Percentiles rank a stretch among this genome's conserved stretches.
Evolutionary conservation across 164 flowering plant genomes (phyloP).

Genomic region (Vitis amurensis): DNA sequence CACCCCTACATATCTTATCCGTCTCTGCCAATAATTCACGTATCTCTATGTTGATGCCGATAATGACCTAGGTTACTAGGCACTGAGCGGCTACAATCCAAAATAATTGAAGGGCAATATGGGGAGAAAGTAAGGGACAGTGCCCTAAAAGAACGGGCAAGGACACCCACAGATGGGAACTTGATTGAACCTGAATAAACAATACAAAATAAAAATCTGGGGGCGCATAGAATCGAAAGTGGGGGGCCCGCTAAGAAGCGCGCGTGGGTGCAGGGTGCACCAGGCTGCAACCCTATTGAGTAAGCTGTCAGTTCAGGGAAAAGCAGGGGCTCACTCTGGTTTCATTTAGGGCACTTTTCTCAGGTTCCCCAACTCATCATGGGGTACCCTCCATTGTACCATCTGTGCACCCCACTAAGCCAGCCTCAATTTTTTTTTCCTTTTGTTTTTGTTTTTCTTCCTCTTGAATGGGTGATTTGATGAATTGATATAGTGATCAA

Average conservation of each 20-base stretch:
- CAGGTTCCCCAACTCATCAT: constrained; percentile 7
- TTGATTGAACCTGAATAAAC: constrained; percentile 23
- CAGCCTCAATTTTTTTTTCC: constrained; percentile 11
- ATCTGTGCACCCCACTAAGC: constrained; percentile 31
- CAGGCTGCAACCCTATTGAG: constrained; percentile 11
- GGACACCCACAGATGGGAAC: constrained; percentile 32
- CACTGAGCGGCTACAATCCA: background rate
- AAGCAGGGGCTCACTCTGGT: background rate
- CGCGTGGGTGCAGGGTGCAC: constrained; percentile 26
- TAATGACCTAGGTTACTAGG: background rate
- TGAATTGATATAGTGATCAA: background rate
- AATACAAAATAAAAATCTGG: constrained; percentile 12
- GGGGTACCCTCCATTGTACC: constrained; percentile 14
- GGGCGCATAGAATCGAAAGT: constrained; percentile 20
- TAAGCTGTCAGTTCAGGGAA: constrained; percentile 20
- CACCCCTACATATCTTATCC: constrained; percentile 29
- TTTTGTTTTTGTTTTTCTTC: too few species aligned
- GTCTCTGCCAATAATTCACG: constrained; percentile 3
- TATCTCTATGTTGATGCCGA: constrained; percentile 11
- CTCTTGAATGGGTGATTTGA: background rate
- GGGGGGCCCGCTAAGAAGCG: constrained; percentile 19
- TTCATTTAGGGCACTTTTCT: background rate
- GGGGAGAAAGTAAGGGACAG: constrained; percentile 17
- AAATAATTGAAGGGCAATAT: constrained; percentile 5
- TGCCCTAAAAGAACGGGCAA: constrained; percentile 19